These are phyloP conservation scores for Spergularia bocconei DNA, from an alignment of 148 eudicot species.

Conservation along the genomic window DNA sequence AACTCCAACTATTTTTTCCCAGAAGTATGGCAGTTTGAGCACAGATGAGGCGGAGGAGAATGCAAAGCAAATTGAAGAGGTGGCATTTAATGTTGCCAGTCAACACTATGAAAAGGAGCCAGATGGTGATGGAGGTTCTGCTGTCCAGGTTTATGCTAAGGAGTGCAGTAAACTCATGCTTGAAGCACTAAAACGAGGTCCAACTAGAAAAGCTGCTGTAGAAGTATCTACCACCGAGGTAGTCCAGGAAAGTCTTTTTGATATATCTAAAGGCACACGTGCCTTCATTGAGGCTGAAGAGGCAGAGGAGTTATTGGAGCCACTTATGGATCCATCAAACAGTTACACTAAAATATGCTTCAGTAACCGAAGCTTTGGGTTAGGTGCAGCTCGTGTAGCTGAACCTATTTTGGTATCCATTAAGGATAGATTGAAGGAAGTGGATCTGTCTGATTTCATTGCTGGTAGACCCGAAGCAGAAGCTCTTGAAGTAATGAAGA, in stretches of 20 bases:
- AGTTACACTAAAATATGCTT: conserved; percentile 61
- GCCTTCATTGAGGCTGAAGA: conserved; percentile 59
- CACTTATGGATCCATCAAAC: conserved; percentile 47
- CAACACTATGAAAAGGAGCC: conserved; percentile 70
- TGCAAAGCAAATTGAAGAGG: conserved; percentile 65
- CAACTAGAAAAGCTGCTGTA: conserved; percentile 33
- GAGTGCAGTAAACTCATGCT: conserved; percentile 75
- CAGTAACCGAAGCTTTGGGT: conserved; percentile 73
- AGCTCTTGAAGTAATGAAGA: conserved; percentile 73
- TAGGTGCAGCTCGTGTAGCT: conserved; percentile 64
- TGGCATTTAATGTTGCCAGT: conserved; percentile 57
- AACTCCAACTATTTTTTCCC: conserved; percentile 61
- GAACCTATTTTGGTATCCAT: conserved; percentile 51
- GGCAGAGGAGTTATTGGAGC: conserved; percentile 55
- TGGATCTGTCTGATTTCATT: conserved; percentile 68
- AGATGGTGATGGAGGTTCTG: conserved; percentile 83
- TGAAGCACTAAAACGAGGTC: conserved; percentile 68
- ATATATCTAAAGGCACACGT: conserved; percentile 59
- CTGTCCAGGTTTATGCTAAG: conserved; percentile 81
- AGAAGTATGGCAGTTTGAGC: conserved; percentile 65
- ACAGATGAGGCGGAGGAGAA: conserved; percentile 74
- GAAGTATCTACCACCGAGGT: conserved; percentile 25
- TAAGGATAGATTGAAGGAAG: conserved; percentile 56
- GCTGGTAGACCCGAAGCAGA: conserved; percentile 77
- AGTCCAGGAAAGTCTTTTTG: conserved; percentile 43